Evolutionary conservation across 2,329 filamentous ascomycete species (phyloP).

Genomic region (Cladosporium velox): DNA sequence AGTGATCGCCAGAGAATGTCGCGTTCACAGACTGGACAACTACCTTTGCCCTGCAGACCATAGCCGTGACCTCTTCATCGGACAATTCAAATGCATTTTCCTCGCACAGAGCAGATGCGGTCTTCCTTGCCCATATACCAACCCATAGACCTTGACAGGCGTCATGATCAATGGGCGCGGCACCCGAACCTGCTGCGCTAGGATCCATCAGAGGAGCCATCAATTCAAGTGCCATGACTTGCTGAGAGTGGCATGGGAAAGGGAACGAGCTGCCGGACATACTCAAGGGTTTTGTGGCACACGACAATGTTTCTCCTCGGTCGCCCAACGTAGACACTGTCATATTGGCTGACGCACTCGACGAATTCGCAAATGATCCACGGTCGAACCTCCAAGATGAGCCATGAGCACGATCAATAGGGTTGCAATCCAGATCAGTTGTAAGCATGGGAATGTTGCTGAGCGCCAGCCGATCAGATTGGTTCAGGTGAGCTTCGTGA

Average conservation of each 20-base stretch:
- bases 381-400: background rate
- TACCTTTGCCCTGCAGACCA: background rate
- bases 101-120: background rate
- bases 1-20: background rate
- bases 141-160: conserved; percentile 24
- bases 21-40: background rate
- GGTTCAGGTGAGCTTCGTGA: background rate
- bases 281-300: background rate
- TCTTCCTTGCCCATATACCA: conserved; percentile 34
- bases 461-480: background rate
- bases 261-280: too few species aligned
- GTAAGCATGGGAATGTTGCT: background rate
- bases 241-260: background rate
- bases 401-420: background rate
- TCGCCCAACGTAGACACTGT: background rate
- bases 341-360: background rate
- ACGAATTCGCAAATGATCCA: background rate
- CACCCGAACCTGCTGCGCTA: too few species aligned
- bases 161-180: too few species aligned
- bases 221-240: background rate
- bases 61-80: background rate
- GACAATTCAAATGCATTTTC: background rate
- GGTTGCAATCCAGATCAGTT: background rate
- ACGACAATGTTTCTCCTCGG: background rate
- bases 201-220: background rate